These are phyloP conservation scores for Luffa aegyptiaca DNA, from an alignment of 306 rosid genomes.

Conservation along the genomic window DNA sequence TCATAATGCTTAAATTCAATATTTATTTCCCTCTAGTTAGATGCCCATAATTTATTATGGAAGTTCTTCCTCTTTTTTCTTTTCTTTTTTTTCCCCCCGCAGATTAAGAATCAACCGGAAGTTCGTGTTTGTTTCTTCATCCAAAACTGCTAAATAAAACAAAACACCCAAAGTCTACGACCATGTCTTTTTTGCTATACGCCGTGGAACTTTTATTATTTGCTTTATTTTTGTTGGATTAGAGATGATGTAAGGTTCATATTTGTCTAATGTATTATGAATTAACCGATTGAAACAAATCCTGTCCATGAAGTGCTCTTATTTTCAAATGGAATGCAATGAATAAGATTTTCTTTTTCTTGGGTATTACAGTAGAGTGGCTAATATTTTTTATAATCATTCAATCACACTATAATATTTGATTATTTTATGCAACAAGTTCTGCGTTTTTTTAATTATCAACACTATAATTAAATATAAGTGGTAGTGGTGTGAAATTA, in stretches of 20 bases:
- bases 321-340: neutral
- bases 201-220: too few relatives aligned
- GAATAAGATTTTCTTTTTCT: neutral
- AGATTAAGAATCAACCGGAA: neutral
- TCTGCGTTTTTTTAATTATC: neutral
- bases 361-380: neutral
- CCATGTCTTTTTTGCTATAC: neutral
- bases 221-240: too few relatives aligned
- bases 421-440: neutral
- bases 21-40: neutral
- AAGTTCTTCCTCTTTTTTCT: neutral
- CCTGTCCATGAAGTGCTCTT: neutral
- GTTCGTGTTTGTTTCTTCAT: too few relatives aligned
- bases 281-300: too few relatives aligned
- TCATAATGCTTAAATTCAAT: constrained; percentile 4
- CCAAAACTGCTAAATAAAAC: neutral
- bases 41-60: neutral
- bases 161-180: neutral
- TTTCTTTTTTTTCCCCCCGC: neutral
- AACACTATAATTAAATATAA: neutral
- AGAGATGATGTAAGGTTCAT: too few relatives aligned
- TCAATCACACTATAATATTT: too few relatives aligned
- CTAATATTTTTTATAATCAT: neutral
- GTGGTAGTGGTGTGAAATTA: neutral
- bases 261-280: too few relatives aligned